Percentiles rank a stretch among this genome's conserved stretches.
phyloP scores from a whole-genome alignment of 2,329 filamentous ascomycete species.

The Fusarium graminum region DNA sequence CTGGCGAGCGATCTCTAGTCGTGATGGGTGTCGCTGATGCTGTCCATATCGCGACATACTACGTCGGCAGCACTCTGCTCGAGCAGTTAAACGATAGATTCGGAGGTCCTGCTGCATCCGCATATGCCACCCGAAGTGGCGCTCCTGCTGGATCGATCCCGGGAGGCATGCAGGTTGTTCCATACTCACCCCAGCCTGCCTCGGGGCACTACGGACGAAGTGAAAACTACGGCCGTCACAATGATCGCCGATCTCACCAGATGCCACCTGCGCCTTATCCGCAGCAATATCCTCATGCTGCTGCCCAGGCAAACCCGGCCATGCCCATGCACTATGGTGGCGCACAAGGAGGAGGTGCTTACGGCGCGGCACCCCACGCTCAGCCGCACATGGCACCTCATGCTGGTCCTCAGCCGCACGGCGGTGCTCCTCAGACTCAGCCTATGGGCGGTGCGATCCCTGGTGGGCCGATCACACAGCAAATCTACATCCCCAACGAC shows the following conservation, averaged over 20 bases:
- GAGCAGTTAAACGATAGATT: constrained; percentile 98
- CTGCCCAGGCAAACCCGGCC: constrained; percentile 71
- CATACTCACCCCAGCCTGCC: constrained; percentile 92
- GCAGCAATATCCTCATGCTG: constrained; percentile 76
- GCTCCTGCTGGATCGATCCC: constrained; percentile 93
- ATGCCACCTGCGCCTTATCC: constrained; percentile 79
- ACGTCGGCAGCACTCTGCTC: constrained; percentile 96
- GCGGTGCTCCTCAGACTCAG: constrained; percentile 78
- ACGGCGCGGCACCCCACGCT: constrained; percentile 81
- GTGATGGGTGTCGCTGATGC: constrained; percentile 98
- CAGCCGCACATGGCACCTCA: constrained; percentile 78
- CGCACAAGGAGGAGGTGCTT: constrained; percentile 75
- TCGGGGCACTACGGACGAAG: constrained; percentile 93
- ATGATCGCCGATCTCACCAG: constrained; percentile 79
- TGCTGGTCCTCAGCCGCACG: constrained; percentile 66
- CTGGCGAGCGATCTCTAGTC: constrained; percentile 96
- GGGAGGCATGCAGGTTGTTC: constrained; percentile 99
- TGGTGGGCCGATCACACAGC: constrained; percentile 84
- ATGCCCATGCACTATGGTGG: constrained; percentile 85
- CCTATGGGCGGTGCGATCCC: constrained; percentile 76
- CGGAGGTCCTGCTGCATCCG: constrained; percentile 94
- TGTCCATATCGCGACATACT: constrained; percentile 98
- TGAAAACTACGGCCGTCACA: constrained; percentile 83
- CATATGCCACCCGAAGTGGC: constrained; percentile 94
- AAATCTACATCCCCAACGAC: constrained; percentile 99